Percentiles rank a stretch among this genome's conserved stretches.
Evolutionary conservation across 129 eudicot species (phyloP).

Genomic region (Arctium minus): DNA sequence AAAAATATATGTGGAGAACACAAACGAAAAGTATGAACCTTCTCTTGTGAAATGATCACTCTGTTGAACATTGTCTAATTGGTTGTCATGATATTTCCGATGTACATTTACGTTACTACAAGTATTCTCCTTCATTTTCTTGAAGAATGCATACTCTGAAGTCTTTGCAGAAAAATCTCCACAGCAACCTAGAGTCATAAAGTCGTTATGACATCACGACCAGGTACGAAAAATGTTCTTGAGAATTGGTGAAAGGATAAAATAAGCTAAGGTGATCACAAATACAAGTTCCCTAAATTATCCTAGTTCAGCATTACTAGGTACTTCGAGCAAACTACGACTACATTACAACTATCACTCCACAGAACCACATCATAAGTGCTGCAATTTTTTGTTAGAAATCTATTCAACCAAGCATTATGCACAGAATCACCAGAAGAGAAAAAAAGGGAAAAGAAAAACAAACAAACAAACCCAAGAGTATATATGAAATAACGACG

Average conservation of each 20-base stretch:
- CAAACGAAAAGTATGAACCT: slow-evolving; percentile 17
- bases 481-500: not conserved
- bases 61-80: slow-evolving; percentile 20
- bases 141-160: slow-evolving; percentile 74
- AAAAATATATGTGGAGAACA: not conserved
- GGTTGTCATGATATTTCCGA: slow-evolving; percentile 22
- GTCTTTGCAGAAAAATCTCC: slow-evolving; percentile 68
- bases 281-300: not conserved
- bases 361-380: not conserved
- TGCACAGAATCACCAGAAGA: not conserved
- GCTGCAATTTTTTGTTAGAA: not conserved
- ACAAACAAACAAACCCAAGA: not conserved
- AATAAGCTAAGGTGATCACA: not conserved
- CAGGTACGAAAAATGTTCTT: not conserved
- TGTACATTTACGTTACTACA: slow-evolving; percentile 7
- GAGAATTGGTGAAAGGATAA: not conserved
- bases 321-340: not conserved
- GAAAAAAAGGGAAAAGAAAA: not conserved
- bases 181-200: slow-evolving; percentile 5
- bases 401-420: not conserved
- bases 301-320: not conserved
- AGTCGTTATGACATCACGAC: not conserved
- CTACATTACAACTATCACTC: not conserved
- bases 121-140: slow-evolving; percentile 42
- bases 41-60: slow-evolving; percentile 13